Percentiles rank a stretch among this genome's conserved stretches.
Evolutionary conservation across 257 asterid genomes (phyloP).

Genomic region (Nemophila menziesii): DNA sequence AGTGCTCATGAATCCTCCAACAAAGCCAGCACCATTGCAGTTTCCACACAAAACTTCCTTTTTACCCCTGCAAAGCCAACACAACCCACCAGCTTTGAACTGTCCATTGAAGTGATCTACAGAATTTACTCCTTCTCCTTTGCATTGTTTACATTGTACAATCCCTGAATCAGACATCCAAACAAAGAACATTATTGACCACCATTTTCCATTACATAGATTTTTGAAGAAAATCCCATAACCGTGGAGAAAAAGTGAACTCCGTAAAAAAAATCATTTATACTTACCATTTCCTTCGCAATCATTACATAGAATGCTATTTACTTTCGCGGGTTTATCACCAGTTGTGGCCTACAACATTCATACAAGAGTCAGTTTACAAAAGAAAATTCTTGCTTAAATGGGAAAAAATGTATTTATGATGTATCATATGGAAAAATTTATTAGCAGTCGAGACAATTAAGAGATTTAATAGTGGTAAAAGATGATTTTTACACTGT

Average conservation of each 20-base stretch:
- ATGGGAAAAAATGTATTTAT: not conserved
- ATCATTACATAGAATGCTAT: constrained; percentile 35
- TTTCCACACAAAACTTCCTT: constrained; percentile 68
- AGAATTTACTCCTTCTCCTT: constrained; percentile 56
- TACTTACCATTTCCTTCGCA: constrained; percentile 51
- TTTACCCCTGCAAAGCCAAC: constrained; percentile 91
- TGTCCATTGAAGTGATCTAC: constrained; percentile 81
- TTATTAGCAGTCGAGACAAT: too few relatives aligned
- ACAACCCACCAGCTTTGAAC: constrained; percentile 74
- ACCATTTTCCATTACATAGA: not conserved
- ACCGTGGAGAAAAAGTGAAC: not conserved
- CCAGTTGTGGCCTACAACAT: constrained; percentile 27
- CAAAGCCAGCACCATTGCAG: constrained; percentile 88
- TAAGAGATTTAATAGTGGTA: too few relatives aligned
- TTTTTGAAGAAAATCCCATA: not conserved
- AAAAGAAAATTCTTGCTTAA: not conserved
- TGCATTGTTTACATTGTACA: constrained; percentile 54
- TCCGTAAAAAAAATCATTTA: not conserved
- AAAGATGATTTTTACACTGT: too few relatives aligned
- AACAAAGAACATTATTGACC: constrained; percentile 4
- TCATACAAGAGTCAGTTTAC: not conserved
- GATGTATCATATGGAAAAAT: not conserved
- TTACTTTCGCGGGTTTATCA: constrained; percentile 18
- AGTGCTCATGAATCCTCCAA: constrained; percentile 89
- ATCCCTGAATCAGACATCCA: constrained; percentile 27